phyloP scores from a whole-genome alignment of 495 filamentous ascomycete species.

The Amorphotheca resinae region DNA sequence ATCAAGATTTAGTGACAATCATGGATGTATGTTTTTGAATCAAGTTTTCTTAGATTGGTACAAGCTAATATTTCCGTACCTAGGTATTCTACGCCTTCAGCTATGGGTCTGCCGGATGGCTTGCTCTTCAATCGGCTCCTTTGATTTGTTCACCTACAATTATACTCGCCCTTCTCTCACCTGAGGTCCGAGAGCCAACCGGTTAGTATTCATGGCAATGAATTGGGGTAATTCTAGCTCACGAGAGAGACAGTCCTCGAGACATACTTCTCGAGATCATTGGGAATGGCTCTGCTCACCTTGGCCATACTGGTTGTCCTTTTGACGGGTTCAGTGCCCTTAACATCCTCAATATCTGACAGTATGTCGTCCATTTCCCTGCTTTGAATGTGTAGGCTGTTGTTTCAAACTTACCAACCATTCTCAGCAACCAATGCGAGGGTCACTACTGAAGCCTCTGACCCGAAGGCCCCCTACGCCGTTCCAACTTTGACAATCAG shows the following conservation, averaged over 20 bases:
- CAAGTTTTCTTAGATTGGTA: background rate
- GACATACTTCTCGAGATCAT: conserved; percentile 56
- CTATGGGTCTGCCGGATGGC: conserved; percentile 48
- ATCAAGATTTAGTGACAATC: conserved; percentile 1
- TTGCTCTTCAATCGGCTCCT: conserved; percentile 51
- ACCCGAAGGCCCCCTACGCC: conserved; percentile 54
- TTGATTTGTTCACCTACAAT: conserved; percentile 54
- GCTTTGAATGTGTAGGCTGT: background rate
- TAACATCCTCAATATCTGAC: conserved; percentile 33
- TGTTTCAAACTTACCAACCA: background rate
- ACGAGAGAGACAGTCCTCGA: conserved; percentile 44
- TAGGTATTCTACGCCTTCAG: conserved; percentile 57
- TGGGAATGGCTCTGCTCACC: conserved; percentile 54
- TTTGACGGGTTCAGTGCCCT: conserved; percentile 63
- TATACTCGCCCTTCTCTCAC: conserved; percentile 48
- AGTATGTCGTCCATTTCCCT: conserved; percentile 1
- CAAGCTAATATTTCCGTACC: too few species aligned
- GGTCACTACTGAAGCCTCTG: conserved; percentile 30
- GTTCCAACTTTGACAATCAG: conserved; percentile 55
- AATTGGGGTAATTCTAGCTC: too few species aligned
- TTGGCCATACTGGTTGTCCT: conserved; percentile 53
- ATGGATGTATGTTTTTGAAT: conserved; percentile 8
- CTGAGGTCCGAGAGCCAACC: conserved; percentile 42
- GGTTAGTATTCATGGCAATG: conserved; percentile 32
- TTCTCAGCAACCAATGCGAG: conserved; percentile 12